phyloP scores from a whole-genome alignment of 2,329 filamentous ascomycete species.

The Hymenoscyphus fructigenus region DNA sequence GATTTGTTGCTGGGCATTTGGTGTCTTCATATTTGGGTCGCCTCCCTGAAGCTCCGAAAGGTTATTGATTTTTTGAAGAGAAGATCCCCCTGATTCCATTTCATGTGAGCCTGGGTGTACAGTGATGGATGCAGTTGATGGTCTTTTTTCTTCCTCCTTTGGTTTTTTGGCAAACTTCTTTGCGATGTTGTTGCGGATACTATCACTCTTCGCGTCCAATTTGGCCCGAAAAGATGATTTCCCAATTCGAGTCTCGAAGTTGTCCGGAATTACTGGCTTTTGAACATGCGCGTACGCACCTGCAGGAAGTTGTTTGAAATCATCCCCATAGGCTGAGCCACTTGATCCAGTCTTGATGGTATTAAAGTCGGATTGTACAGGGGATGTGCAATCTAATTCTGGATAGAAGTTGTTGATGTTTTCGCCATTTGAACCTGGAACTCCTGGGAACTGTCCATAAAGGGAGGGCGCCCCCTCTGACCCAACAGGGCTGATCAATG shows the following conservation, averaged over 20 bases:
- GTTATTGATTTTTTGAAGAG: slow-evolving; percentile 2
- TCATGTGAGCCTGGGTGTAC: slow-evolving; percentile 19
- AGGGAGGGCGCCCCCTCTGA: slow-evolving; percentile 17
- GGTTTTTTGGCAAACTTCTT: slow-evolving; percentile 53
- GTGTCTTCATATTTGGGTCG: background rate
- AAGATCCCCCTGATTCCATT: slow-evolving; percentile 21
- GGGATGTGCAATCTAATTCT: slow-evolving; percentile 6
- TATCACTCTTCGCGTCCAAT: slow-evolving; percentile 57
- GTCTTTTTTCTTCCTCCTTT: slow-evolving; percentile 27
- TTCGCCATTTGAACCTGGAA: slow-evolving; percentile 8
- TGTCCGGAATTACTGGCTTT: slow-evolving; percentile 23
- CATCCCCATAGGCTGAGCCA: slow-evolving; percentile 4
- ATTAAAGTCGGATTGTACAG: slow-evolving; percentile 5
- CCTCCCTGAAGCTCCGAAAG: slow-evolving; percentile 10
- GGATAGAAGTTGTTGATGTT: slow-evolving; percentile 13
- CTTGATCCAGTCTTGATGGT: slow-evolving; percentile 13
- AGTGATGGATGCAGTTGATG: slow-evolving; percentile 19
- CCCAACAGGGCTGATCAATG: slow-evolving; percentile 10
- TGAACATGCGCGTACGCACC: slow-evolving; percentile 22
- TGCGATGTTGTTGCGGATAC: slow-evolving; percentile 51
- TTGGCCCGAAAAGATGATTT: slow-evolving; percentile 52
- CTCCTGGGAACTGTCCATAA: slow-evolving; percentile 24
- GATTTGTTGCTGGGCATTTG: background rate
- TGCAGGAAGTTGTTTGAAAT: slow-evolving; percentile 6
- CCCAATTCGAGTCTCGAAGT: slow-evolving; percentile 53